phyloP scores from a whole-genome alignment of 257 asterid species.

The Ilex aquifolium region DNA sequence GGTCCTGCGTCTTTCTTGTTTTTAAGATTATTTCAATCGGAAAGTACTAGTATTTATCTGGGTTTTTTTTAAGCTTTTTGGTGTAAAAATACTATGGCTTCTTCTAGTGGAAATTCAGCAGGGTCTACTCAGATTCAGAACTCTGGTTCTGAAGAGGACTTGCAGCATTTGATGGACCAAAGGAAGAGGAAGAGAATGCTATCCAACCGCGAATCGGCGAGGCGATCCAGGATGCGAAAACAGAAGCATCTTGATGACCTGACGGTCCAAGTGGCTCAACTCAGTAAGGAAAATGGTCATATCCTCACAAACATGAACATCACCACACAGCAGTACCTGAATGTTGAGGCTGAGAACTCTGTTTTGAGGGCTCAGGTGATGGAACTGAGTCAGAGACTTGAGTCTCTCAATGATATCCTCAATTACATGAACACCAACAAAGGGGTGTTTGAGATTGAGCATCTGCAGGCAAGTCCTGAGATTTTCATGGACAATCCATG shows the following conservation, averaged over 20 bases:
- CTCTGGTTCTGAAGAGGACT: constrained; percentile 32
- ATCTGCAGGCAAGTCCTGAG: constrained; percentile 3
- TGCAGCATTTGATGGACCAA: constrained; percentile 26
- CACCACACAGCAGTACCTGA: constrained; percentile 3
- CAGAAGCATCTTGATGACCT: constrained; percentile 55
- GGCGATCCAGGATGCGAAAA: constrained; percentile 62
- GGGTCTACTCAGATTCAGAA: constrained; percentile 14
- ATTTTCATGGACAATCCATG: constrained; percentile 2
- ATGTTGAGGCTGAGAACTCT: constrained; percentile 10
- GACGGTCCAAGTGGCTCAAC: constrained; percentile 31
- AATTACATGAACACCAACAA: constrained; percentile 1
- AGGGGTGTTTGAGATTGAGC: neutral
- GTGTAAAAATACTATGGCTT: neutral
- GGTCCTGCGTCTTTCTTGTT: constrained; percentile 3
- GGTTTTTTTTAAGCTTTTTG: too few species aligned
- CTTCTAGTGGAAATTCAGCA: neutral
- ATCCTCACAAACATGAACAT: constrained; percentile 2
- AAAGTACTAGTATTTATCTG: constrained; percentile 20
- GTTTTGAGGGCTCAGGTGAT: constrained; percentile 16
- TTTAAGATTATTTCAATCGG: neutral
- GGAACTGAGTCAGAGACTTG: constrained; percentile 15
- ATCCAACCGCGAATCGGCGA: constrained; percentile 64
- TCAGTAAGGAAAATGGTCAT: constrained; percentile 10
- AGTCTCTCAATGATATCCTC: constrained; percentile 17
- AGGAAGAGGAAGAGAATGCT: constrained; percentile 60